A percentile compares a stretch with the other conserved stretches of the same genome.
Evolutionary conservation across 257 asterid species (phyloP).

Genomic region (Solanum gandarillasii): DNA sequence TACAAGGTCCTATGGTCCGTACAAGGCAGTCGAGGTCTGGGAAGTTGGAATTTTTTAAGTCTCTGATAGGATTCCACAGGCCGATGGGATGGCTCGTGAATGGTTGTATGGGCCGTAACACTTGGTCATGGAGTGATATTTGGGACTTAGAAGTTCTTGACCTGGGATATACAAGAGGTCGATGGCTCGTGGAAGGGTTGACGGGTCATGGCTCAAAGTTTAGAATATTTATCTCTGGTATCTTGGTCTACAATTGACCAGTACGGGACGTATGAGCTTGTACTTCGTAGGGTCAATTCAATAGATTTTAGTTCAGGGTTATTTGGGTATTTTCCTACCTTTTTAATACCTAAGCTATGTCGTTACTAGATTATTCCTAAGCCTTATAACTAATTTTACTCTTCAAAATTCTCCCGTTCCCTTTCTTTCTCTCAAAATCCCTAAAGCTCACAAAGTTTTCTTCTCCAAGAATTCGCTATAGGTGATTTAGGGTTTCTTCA

Average conservation of each 20-base stretch:
- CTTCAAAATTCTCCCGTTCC: neutral
- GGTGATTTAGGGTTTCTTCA: too few species aligned
- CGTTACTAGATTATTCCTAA: neutral
- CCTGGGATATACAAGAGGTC: neutral
- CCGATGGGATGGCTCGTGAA: neutral
- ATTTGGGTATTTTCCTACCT: neutral
- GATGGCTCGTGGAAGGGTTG: neutral
- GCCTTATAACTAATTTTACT: neutral
- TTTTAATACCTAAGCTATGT: neutral
- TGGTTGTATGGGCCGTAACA: neutral
- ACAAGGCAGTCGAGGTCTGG: neutral
- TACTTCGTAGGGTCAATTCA: neutral
- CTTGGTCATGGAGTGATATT: neutral
- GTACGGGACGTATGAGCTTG: neutral
- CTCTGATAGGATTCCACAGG: too few species aligned
- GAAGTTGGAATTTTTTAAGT: neutral
- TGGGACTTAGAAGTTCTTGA: neutral
- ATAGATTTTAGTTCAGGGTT: neutral
- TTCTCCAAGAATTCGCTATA: too few species aligned
- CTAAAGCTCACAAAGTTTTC: too few species aligned
- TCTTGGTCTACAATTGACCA: neutral
- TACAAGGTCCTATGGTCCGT: neutral
- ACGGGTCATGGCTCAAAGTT: neutral
- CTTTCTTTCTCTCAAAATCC: neutral
- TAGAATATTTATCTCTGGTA: neutral